Base-by-base conservation (phyloP, 805 yeast genomes). In the Pichia phayaonensis region DNA sequence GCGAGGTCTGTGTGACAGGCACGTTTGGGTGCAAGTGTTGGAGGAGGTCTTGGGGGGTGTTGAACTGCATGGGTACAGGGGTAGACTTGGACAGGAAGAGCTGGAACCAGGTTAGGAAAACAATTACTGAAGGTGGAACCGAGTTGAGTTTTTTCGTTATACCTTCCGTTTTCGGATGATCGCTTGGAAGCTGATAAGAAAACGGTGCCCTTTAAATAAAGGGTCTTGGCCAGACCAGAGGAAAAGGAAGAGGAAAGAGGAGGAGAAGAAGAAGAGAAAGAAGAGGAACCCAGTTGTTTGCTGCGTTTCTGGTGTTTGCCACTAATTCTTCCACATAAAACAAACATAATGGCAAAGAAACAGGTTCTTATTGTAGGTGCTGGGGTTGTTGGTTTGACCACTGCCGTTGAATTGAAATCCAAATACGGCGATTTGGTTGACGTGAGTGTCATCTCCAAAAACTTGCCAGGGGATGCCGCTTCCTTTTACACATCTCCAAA, bases 401-500 rank as follows among this genome's bases (percentile, higher is more conserved):
- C 76, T 8, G 81, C 83, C 1, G 57, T 69, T 10, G 57, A 63
- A 18, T 64, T 77, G 2, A 51, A 21, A 67, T 10, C 46, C 18
- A 44, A 31, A n/a, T 45, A 46, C 11, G 42, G 34, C 5, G 44
- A 48, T 31, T 74, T 75, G 58, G 23, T 65, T 23, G 47, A 54
- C 8, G 71, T 77, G 16, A 60, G 73, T 6, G 60, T 77, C 23
- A 53, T 77, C 3, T 74, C 73, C 1, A 66, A 68, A 42, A 69
- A 75, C 53, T 59, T 81, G 16, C 86, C 86, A 0, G 86, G 86
- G 2, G 86, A 82, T 47, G 72, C 71, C 44, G 46, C 55, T 6
- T 40, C 53, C 5, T 70, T 72, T 7, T 83, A 79, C 59, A 73
- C 86, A 1, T 80, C 85, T 0, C 86, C 86, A 2, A 78, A 72